Percentiles rank a stretch among this genome's conserved stretches.
These are phyloP conservation scores for Suaeda aralocaspica DNA, from an alignment of 148 eudicot species.

Conservation along the genomic window DNA sequence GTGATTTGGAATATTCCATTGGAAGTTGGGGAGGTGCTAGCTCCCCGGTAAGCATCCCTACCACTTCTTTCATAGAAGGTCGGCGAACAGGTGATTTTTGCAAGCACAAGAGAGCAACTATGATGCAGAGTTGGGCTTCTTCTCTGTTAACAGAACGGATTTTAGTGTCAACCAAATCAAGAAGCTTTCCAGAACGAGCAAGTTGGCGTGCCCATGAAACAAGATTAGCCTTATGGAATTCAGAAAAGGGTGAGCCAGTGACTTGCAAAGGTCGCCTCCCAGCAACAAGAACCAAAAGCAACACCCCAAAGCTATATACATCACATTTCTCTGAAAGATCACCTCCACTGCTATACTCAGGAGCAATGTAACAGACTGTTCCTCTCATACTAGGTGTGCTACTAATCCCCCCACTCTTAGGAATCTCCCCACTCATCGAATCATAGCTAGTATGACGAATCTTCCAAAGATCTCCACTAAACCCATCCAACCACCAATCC, in stretches of 20 bases:
- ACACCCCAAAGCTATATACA: conserved; percentile 84
- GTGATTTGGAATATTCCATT: conserved; percentile 63
- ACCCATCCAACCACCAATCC: conserved; percentile 93
- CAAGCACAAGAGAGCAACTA: conserved; percentile 74
- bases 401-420: conserved; percentile 73
- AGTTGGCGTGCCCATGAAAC: conserved; percentile 84
- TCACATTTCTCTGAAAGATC: conserved; percentile 88
- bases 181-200: conserved; percentile 84
- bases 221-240: conserved; percentile 86
- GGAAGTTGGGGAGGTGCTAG: conserved; percentile 67
- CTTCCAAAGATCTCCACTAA: conserved; percentile 73
- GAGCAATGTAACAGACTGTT: conserved; percentile 89
- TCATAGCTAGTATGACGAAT: conserved; percentile 49
- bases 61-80: conserved; percentile 92
- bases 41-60: conserved; percentile 83
- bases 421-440: conserved; percentile 63
- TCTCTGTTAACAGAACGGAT: conserved; percentile 45
- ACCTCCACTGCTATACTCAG: conserved; percentile 66
- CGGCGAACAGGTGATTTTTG: conserved; percentile 69
- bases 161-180: conserved; percentile 70
- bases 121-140: conserved; percentile 64
- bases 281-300: conserved; percentile 67
- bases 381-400: conserved; percentile 98
- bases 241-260: conserved; percentile 74
- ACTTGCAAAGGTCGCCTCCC: conserved; percentile 89